Evolutionary conservation across 1,139 yeast genomes (phyloP).

Genomic region (Saccharomyces hybrid): DNA sequence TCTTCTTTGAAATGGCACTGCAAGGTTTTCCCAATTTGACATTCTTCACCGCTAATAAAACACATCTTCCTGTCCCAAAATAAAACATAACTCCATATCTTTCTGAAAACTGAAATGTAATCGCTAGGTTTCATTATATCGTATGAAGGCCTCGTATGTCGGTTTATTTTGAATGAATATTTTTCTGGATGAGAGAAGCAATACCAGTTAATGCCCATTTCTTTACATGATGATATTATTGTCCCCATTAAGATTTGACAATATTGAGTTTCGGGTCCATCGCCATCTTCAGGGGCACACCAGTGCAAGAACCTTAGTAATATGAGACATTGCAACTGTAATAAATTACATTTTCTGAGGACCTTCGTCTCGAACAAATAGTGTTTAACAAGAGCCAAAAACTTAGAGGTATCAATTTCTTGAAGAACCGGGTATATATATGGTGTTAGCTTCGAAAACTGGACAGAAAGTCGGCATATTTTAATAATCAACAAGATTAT

Average conservation of each 20-base stretch:
- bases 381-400: slow-evolving; percentile 21
- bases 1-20: slow-evolving; percentile 4
- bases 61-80: slow-evolving; percentile 30
- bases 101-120: slow-evolving; percentile 14
- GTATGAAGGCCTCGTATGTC: slow-evolving; percentile 16
- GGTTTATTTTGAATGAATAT: slow-evolving; percentile 14
- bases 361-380: slow-evolving; percentile 20
- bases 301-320: slow-evolving; percentile 27
- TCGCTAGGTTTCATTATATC: slow-evolving; percentile 13
- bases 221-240: slow-evolving; percentile 25
- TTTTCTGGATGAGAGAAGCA: slow-evolving; percentile 13
- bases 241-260: slow-evolving; percentile 26
- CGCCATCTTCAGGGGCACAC: slow-evolving; percentile 32
- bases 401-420: slow-evolving; percentile 20
- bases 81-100: slow-evolving; percentile 26
- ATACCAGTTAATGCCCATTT: slow-evolving; percentile 27
- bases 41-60: slow-evolving; percentile 27
- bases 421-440: slow-evolving; percentile 10
- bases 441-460: slow-evolving; percentile 14
- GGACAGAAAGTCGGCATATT: slow-evolving; percentile 21
- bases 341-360: slow-evolving; percentile 24
- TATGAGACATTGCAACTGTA: slow-evolving; percentile 24
- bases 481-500: slow-evolving; percentile 22
- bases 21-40: slow-evolving; percentile 22
- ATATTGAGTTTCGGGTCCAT: slow-evolving; percentile 27